Evolutionary conservation across 75 land plant species (phyloP).

Genomic region (Larix kaempferi): DNA sequence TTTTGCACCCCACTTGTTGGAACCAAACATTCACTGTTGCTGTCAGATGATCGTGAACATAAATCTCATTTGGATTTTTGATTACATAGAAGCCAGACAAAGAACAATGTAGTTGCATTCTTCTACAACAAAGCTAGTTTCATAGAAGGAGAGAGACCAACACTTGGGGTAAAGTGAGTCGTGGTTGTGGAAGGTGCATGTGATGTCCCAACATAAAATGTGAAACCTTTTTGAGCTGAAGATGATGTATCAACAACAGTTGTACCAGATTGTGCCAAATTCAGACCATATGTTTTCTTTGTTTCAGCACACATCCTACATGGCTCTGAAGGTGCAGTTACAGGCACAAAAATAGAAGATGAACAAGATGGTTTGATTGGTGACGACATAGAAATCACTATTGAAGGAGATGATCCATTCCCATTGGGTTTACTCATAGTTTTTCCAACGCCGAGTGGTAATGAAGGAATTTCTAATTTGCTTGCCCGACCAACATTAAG

Average conservation of each 20-base stretch:
- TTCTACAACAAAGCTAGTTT: conserved; percentile 33
- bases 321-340: conserved; percentile 7
- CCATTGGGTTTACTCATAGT: neutral
- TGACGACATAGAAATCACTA: neutral
- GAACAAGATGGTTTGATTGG: neutral
- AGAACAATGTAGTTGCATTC: conserved; percentile 35
- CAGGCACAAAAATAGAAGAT: neutral
- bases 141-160: conserved; percentile 19
- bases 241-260: neutral
- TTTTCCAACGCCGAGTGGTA: neutral
- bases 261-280: neutral
- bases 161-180: neutral
- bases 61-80: neutral
- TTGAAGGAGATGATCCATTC: conserved; percentile 1
- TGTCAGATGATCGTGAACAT: conserved; percentile 4
- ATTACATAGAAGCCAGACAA: neutral
- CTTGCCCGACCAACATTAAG: conserved; percentile 56
- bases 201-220: neutral
- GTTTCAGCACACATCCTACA: conserved; percentile 18
- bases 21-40: neutral
- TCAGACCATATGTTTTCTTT: neutral
- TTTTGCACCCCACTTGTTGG: conserved; percentile 21
- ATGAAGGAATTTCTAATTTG: conserved; percentile 38
- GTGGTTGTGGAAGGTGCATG: neutral
- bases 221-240: neutral